Evolutionary conservation across 2,329 filamentous ascomycete genomes (phyloP), one percentile per base, ranked within the genome.

Genomic region (Cordyceps farinosa): DNA sequence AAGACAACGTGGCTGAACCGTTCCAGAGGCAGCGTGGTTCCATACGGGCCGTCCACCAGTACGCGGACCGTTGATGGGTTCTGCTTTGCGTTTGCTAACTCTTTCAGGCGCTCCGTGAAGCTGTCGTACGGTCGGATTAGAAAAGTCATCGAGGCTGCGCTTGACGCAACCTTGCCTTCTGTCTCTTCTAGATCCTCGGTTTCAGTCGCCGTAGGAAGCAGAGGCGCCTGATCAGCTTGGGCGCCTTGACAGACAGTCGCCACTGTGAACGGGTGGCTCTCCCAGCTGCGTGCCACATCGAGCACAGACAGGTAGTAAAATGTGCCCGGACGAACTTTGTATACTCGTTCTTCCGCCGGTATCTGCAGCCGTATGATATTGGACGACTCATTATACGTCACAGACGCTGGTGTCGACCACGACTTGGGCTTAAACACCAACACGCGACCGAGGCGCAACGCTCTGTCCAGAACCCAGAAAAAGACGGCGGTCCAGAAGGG

Each of bases 261-360:
- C 11, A 82, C 75, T 0, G 80, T 82, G 58, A 83, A 83, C 0
- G 81, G 81, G 51, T 83, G 81, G 63, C 78, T 81, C 64, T 83
- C 79, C 81, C 80, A 83, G 58, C 75, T 75, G 1, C 72, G 69
- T 13, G 70, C 62, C 29, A 74, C 74, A 54, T 77, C 72, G 5
- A 82, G 73, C 7, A 79, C 70, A 54, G 78, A 77, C 1, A 82
- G 66, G 61, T 80, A 82, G 66, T 79, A 82, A 66, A 75, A 81
- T 0, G 77, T 80, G 0, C 80, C 80, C 0, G 79, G 74, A 0
- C 66, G 64, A 2, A 75, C 74, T 10, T 68, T 70, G 59, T 77
- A 79, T 5, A 72, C 59, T 36, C 71, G 74, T 0, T 66, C 69
- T 2, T 67, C 68, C 63, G 73, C 72, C 2, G 79, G 77, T 4